Conservation (phyloP, 495 filamentous ascomycete genomes). For the Penicillium subrubescens region DNA sequence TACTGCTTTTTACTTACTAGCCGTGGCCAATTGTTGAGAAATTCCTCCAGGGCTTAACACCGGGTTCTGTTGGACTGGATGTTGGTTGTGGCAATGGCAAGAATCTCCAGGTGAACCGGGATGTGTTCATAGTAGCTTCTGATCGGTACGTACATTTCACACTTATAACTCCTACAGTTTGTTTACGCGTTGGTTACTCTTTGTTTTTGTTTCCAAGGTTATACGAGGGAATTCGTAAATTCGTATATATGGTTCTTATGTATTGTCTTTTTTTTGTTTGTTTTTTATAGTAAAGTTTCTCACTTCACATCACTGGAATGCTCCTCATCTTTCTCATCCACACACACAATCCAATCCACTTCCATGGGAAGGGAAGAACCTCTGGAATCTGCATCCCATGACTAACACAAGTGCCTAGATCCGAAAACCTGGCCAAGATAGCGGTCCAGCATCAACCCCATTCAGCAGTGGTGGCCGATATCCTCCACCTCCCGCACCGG, state of each 20-base stretch:
- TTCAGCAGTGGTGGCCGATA: slow-evolving; percentile 71
- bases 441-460: slow-evolving; percentile 66
- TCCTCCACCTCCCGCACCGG: slow-evolving; percentile 68
- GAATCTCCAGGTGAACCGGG: slow-evolving; percentile 77
- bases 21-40: slow-evolving; percentile 90
- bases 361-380: neutral
- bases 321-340: neutral
- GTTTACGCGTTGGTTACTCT: slow-evolving; percentile 12
- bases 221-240: neutral
- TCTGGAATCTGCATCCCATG: neutral
- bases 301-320: neutral
- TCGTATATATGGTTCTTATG: slow-evolving; percentile 7
- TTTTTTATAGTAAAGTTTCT: neutral
- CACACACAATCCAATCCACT: neutral
- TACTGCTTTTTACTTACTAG: slow-evolving; percentile 31
- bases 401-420: slow-evolving; percentile 42
- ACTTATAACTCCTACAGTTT: slow-evolving; percentile 3
- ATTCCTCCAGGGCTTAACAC: slow-evolving; percentile 68
- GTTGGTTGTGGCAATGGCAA: slow-evolving; percentile 95
- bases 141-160: slow-evolving; percentile 61
- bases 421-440: slow-evolving; percentile 72
- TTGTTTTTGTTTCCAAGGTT: slow-evolving; percentile 1
- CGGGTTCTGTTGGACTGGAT: slow-evolving; percentile 85
- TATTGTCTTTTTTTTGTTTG: slow-evolving; percentile 8
- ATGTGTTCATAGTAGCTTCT: slow-evolving; percentile 81